phyloP scores from a whole-genome alignment of 2,329 filamentous ascomycete species.

The Exophiala oligosperma region DNA sequence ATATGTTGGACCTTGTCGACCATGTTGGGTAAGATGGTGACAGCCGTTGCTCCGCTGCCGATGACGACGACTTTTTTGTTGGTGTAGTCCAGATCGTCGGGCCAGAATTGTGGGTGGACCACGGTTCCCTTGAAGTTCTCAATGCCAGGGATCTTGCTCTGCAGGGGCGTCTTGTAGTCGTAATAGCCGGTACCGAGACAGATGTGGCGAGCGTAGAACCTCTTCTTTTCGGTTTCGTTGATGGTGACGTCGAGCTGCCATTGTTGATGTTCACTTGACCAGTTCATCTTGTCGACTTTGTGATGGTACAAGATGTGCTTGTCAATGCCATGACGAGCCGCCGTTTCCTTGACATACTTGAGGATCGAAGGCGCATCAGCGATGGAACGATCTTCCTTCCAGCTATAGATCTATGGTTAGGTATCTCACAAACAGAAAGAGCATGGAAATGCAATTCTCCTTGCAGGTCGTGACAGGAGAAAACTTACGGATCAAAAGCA shows the following conservation, averaged over 20 bases:
- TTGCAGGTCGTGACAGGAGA: neutral
- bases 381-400: conserved; percentile 56
- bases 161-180: conserved; percentile 65
- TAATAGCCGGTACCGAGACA: conserved; percentile 71
- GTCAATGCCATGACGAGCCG: conserved; percentile 54
- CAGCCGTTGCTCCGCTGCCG: conserved; percentile 75
- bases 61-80: conserved; percentile 71
- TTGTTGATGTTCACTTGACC: conserved; percentile 45
- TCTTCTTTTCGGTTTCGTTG: conserved; percentile 33
- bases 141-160: conserved; percentile 65
- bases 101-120: conserved; percentile 77
- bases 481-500: neutral
- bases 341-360: conserved; percentile 56
- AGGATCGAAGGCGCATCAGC: conserved; percentile 55
- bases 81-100: conserved; percentile 63
- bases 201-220: conserved; percentile 46
- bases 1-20: conserved; percentile 64
- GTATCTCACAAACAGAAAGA: no score
- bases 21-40: conserved; percentile 73
- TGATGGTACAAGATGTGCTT: conserved; percentile 56
- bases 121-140: conserved; percentile 63
- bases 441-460: no score
- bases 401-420: conserved; percentile 35
- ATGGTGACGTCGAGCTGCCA: conserved; percentile 43
- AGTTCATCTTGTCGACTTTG: conserved; percentile 52